phyloP scores from a whole-genome alignment of 148 eudicot genomes.

The Rhododendron griersonianum region DNA sequence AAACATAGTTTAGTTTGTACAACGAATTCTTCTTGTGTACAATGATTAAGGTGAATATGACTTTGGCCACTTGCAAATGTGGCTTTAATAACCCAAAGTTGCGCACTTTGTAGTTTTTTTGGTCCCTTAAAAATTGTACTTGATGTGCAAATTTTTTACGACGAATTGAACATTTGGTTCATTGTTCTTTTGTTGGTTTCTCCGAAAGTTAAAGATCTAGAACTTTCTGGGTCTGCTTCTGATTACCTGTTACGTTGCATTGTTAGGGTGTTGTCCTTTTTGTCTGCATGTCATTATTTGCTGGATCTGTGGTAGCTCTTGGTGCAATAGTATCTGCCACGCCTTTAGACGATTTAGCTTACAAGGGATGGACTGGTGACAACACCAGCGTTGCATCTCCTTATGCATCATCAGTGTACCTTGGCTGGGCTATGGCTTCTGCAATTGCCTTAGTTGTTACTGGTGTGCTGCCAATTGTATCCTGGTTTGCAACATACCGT shows the following conservation, averaged over 20 bases:
- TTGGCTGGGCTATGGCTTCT: slow-evolving; percentile 98
- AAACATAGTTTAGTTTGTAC: background rate
- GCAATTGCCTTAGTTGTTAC: slow-evolving; percentile 69
- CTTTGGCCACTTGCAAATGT: background rate
- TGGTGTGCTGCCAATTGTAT: slow-evolving; percentile 78
- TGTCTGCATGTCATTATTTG: slow-evolving; percentile 63
- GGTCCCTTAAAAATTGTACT: background rate
- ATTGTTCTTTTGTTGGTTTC: background rate
- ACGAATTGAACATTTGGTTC: background rate
- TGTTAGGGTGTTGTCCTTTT: slow-evolving; percentile 73
- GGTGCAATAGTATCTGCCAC: slow-evolving; percentile 87
- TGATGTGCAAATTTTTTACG: background rate
- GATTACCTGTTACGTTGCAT: slow-evolving; percentile 2
- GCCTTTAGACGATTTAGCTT: slow-evolving; percentile 75
- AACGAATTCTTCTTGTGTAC: background rate
- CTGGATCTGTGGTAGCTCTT: slow-evolving; percentile 76
- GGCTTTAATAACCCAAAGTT: background rate
- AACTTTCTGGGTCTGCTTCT: slow-evolving; percentile 15
- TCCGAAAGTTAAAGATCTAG: background rate
- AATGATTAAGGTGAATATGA: background rate
- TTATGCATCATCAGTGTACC: slow-evolving; percentile 69
- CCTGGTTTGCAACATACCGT: slow-evolving; percentile 97
- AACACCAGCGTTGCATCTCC: slow-evolving; percentile 58
- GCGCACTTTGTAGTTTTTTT: background rate
- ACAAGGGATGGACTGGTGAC: slow-evolving; percentile 62